phyloP scores from a whole-genome alignment of 306 rosid species.

The Quercus dentata region DNA sequence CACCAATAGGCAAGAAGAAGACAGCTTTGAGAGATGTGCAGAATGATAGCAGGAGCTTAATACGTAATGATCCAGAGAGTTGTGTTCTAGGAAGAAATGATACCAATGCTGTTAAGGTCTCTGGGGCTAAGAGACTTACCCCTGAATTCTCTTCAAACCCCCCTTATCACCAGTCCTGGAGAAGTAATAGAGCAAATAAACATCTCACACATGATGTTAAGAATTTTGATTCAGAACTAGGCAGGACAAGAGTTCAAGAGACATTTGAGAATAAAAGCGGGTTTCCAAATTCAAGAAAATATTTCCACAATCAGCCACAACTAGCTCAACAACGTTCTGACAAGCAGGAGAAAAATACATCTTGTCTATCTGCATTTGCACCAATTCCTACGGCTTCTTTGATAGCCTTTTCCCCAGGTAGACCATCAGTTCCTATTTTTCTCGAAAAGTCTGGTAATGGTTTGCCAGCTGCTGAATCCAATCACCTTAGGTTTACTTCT shows the following conservation, averaged over 20 bases:
- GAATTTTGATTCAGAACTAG: constrained; percentile 16
- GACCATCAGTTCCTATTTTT: constrained; percentile 23
- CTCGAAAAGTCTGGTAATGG: constrained; percentile 12
- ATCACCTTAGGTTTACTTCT: constrained; percentile 6
- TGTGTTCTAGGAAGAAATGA: constrained; percentile 12
- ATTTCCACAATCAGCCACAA: background rate
- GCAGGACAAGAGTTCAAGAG: constrained; percentile 19
- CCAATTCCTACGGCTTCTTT: constrained; percentile 17
- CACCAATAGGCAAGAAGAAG: constrained; percentile 33
- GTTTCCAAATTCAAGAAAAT: constrained; percentile 1
- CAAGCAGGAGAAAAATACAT: constrained; percentile 13
- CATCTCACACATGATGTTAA: background rate
- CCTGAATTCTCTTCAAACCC: constrained; percentile 20
- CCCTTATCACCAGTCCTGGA: constrained; percentile 18
- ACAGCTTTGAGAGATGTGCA: constrained; percentile 35
- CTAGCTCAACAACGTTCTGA: constrained; percentile 10
- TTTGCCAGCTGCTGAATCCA: constrained; percentile 7
- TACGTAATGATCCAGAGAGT: constrained; percentile 13
- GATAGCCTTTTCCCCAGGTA: constrained; percentile 23
- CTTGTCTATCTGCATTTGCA: constrained; percentile 21
- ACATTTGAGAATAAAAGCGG: background rate
- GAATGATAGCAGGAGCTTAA: constrained; percentile 27
- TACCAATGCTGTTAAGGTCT: constrained; percentile 15
- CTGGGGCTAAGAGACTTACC: constrained; percentile 30
- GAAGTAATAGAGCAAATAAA: constrained; percentile 22